Evolutionary conservation across 2,329 filamentous ascomycete species (phyloP), one percentile per base, ranked within the genome.

Genomic region (Aspergillus ibericus): DNA sequence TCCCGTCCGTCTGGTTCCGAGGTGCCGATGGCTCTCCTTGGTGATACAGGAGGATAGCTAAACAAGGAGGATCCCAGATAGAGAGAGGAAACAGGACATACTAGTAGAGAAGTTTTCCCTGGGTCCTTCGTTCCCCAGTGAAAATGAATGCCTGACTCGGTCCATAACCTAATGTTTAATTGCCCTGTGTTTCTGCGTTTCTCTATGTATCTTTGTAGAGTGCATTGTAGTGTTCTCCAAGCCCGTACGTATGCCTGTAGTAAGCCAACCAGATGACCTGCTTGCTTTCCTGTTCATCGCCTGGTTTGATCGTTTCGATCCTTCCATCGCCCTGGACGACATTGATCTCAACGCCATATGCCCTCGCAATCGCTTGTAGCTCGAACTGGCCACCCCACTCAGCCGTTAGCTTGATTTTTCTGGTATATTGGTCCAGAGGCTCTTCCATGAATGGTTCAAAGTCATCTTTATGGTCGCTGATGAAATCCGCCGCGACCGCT

Each of bases 191-290:
- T 56, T 56, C 25, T 40, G 36, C 25, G 56, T 27, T 36, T 47
- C 13, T 54, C 67, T 67, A 72, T 35, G 63, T 58, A 50, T 72
- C 72, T 70, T 80, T 84, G 66, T 85, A 76, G 72, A 99, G 77
- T 54, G 93, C 96, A 73, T 99, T 99, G 77, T 99, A 99, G 78
- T 99, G 95, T 79, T 98, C 95, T 12, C 95, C 95, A 51, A 99
- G 80, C 1, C 93, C 93, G 75, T 96, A 98, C 49, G 91, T 91
- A 78, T 97, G 92, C 68, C 90, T 84, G 76, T 98, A 98, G 76
- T 98, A 99, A 35, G 92, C 93, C 75, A 99, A 75, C 93, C 95
- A 98, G 52, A 96, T 83, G 65, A 85, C 85, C 66, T 84, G 84
- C 64, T 78, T 80, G 54, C 75, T 72, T 22, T 77, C 80, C 53